These are phyloP conservation scores for Dothideomycetes sp. DNA, from an alignment of 2,329 filamentous ascomycete genomes.

Conservation along the genomic window DNA sequence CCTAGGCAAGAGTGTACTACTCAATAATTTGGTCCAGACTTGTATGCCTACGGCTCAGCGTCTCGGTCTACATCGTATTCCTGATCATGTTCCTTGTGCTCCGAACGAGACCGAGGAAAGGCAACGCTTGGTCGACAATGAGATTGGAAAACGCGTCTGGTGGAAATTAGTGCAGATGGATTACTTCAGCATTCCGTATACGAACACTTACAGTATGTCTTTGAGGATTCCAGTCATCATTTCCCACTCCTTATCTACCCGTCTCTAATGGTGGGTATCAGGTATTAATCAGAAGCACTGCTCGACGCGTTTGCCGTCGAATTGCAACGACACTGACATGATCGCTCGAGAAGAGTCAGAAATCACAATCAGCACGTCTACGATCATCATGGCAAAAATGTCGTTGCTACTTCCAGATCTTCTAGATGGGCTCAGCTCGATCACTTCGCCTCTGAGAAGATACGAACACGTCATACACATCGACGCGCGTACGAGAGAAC, in stretches of 20 bases:
- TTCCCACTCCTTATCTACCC: too few species aligned
- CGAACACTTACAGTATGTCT: neutral
- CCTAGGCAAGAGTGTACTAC: neutral
- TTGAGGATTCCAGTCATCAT: too few species aligned
- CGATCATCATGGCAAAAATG: neutral
- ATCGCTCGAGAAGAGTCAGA: neutral
- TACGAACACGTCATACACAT: neutral
- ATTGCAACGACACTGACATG: neutral
- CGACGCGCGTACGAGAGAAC: neutral
- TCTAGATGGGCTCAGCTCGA: neutral
- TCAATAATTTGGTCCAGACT: neutral
- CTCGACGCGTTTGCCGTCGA: neutral
- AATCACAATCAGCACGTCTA: neutral
- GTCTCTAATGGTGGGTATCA: neutral
- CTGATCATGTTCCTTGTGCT: too few species aligned
- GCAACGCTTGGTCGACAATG: neutral
- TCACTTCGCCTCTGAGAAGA: neutral
- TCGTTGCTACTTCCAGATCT: neutral
- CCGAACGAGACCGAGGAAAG: too few species aligned
- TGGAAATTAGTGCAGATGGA: neutral
- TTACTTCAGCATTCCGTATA: neutral
- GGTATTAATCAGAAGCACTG: neutral
- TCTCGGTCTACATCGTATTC: neutral
- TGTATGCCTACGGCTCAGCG: neutral
- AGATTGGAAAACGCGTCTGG: neutral